Evolutionary conservation across 148 eudicot species (phyloP).

Genomic region (Rhododendron ferrugineum): DNA sequence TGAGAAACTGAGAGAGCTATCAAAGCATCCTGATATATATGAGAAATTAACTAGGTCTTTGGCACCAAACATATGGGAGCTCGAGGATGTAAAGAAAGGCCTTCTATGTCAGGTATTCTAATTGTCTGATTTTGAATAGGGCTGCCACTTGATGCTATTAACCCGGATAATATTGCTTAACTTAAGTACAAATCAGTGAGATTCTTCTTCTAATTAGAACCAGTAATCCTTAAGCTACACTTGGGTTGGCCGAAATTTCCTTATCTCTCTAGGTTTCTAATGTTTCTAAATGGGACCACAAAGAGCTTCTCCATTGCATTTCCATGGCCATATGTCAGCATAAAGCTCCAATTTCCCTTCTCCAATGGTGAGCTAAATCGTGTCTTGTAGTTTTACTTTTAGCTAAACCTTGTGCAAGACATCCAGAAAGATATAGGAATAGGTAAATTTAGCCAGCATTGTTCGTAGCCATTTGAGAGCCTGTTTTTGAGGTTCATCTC

Average conservation of each 20-base stretch:
- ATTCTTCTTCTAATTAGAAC: neutral
- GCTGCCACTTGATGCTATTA: neutral
- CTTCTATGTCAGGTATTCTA: constrained; percentile 87
- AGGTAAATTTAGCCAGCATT: neutral
- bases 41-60: constrained; percentile 72
- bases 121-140: constrained; percentile 1
- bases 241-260: neutral
- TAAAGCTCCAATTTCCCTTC: neutral
- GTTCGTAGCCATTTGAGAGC: neutral
- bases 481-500: neutral
- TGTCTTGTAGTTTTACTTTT: neutral
- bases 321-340: neutral
- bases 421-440: neutral
- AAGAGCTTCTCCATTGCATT: neutral
- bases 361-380: neutral
- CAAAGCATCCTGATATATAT: constrained; percentile 72
- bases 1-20: constrained; percentile 69
- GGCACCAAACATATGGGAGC: constrained; percentile 99
- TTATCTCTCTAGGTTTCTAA: neutral
- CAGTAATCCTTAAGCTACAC: neutral
- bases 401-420: neutral
- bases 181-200: neutral
- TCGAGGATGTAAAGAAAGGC: constrained; percentile 96
- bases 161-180: neutral
- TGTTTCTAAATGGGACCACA: neutral